Conservation (phyloP, 768 basidiomycete species). For the Russula vinacea region DNA sequence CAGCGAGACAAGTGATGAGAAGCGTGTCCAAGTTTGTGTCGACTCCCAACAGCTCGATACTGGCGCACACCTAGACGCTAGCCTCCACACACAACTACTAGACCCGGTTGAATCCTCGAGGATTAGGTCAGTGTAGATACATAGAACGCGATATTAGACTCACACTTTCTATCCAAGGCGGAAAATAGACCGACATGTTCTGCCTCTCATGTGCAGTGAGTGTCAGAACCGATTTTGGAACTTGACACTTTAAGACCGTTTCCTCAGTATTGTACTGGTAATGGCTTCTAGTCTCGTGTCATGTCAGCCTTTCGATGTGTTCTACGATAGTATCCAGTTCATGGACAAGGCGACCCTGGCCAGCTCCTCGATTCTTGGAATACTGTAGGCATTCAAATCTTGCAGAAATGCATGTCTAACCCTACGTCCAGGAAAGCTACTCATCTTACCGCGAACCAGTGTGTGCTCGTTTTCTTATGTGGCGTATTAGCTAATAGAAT, state of each 20-base stretch:
- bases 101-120: constrained; percentile 52
- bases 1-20: constrained; percentile 21
- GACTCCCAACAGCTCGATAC: constrained; percentile 56
- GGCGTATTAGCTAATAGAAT: background rate
- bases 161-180: constrained; percentile 35
- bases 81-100: constrained; percentile 40
- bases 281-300: constrained; percentile 3
- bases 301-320: constrained; percentile 14
- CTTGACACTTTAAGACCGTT: constrained; percentile 8
- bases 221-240: constrained; percentile 25
- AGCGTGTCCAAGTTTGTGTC: constrained; percentile 35
- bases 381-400: constrained; percentile 44
- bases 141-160: background rate
- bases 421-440: constrained; percentile 47
- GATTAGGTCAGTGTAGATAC: constrained; percentile 40
- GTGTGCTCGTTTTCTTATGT: constrained; percentile 29
- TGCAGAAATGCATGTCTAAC: constrained; percentile 5
- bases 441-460: constrained; percentile 65
- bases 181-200: constrained; percentile 66
- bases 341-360: constrained; percentile 77
- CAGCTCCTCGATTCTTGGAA: constrained; percentile 65
- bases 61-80: constrained; percentile 55
- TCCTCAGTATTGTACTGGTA: constrained; percentile 54
- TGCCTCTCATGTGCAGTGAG: constrained; percentile 72
- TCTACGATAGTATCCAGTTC: constrained; percentile 61